Percentiles rank a stretch among this genome's conserved stretches.
phyloP scores from a whole-genome alignment of 2,329 filamentous ascomycete genomes.

The Neopestalotiopsis sp. region DNA sequence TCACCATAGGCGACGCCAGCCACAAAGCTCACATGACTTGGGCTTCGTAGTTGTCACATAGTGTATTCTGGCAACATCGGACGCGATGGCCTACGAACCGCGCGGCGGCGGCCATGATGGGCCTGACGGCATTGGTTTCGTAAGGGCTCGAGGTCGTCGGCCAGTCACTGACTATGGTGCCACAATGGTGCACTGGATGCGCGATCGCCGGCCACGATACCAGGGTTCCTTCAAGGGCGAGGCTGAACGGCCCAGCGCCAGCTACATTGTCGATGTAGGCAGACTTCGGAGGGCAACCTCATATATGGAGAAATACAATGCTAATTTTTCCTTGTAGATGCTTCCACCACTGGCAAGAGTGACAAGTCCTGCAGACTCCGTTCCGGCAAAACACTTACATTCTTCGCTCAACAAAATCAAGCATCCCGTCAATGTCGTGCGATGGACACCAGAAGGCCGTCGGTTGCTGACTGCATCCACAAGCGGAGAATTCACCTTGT shows the following conservation, averaged over 20 bases:
- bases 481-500: conserved; percentile 96
- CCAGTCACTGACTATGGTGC: conserved; percentile 93
- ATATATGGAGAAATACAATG: conserved; percentile 19
- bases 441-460: conserved; percentile 96
- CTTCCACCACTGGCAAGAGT: conserved; percentile 80
- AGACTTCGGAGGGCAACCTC: background rate
- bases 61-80: conserved; percentile 16
- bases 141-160: conserved; percentile 57
- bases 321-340: conserved; percentile 63
- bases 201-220: conserved; percentile 78
- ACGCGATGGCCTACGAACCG: conserved; percentile 59
- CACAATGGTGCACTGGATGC: conserved; percentile 90
- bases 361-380: conserved; percentile 79
- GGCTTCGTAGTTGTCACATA: background rate
- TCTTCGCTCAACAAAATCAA: conserved; percentile 99
- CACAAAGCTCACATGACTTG: conserved; percentile 12
- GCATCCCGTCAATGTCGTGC: conserved; percentile 94
- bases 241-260: conserved; percentile 82
- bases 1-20: background rate
- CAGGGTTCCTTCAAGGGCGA: conserved; percentile 75
- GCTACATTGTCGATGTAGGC: conserved; percentile 86
- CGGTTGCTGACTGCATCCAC: conserved; percentile 91
- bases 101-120: conserved; percentile 54
- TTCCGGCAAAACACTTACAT: conserved; percentile 94
- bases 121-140: conserved; percentile 47